Conservation (phyloP, 1,284 basidiomycete genomes). For the Serendipita sp. region DNA sequence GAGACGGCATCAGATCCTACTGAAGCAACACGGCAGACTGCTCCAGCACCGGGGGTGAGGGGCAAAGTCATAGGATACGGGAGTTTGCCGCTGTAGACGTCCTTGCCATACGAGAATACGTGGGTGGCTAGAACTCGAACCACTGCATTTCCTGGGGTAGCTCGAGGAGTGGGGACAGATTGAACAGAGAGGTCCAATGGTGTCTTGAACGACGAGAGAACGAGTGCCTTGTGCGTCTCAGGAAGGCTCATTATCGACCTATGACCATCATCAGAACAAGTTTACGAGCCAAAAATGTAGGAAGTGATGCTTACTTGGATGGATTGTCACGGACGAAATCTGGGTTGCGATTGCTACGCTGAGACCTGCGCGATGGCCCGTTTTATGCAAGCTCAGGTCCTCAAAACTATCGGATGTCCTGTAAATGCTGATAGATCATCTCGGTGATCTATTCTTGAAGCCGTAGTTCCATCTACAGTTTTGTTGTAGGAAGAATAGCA, state of each 20-base stretch:
- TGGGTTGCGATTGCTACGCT: no score
- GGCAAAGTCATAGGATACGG: constrained; percentile 7
- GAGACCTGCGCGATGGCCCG: no score
- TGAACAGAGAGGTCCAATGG: neutral
- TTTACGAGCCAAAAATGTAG: neutral
- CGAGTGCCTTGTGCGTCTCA: neutral
- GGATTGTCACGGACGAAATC: no score
- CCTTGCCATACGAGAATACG: constrained; percentile 10
- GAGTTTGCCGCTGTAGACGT: constrained; percentile 9
- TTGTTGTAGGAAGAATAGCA: no score
- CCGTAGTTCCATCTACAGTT: no score
- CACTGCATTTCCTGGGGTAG: neutral
- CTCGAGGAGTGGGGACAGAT: neutral
- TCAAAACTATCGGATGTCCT: no score
- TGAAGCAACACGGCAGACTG: neutral
- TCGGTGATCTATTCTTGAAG: no score
- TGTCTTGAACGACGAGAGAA: neutral
- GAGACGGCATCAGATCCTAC: constrained; percentile 1
- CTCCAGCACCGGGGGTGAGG: neutral
- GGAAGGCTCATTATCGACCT: neutral
- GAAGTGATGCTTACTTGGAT: no score
- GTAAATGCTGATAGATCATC: no score
- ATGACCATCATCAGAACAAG: neutral
- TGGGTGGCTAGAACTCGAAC: constrained; percentile 8
- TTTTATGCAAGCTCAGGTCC: no score